Evolutionary conservation across 257 asterid genomes (phyloP).

Genomic region (Petrea volubilis): DNA sequence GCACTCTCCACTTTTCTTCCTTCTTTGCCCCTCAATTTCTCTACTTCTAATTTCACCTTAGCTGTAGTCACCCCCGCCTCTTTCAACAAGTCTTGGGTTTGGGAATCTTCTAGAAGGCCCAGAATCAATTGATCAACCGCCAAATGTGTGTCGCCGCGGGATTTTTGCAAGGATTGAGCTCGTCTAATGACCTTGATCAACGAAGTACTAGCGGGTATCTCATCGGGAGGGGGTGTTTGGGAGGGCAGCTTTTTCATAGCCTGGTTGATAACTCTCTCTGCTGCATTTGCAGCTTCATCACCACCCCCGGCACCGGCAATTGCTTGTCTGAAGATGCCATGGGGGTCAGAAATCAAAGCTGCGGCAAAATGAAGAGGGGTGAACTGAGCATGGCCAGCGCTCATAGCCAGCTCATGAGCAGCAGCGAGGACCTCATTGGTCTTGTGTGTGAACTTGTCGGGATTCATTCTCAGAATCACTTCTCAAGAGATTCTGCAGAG

Average conservation of each 20-base stretch:
- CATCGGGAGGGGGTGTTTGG: slow-evolving; percentile 60
- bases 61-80: slow-evolving; percentile 51
- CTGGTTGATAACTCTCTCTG: slow-evolving; percentile 51
- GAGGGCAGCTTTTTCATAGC: slow-evolving; percentile 59
- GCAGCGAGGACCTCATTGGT: slow-evolving; percentile 63
- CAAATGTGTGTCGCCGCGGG: slow-evolving; percentile 57
- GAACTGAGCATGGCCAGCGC: slow-evolving; percentile 64
- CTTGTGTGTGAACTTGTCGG: slow-evolving; percentile 76
- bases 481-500: slow-evolving; percentile 10
- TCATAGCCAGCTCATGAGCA: slow-evolving; percentile 66
- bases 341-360: slow-evolving; percentile 44
- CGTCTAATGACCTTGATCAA: slow-evolving; percentile 61
- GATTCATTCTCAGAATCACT: slow-evolving; percentile 46
- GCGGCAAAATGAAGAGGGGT: slow-evolving; percentile 69
- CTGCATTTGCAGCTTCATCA: slow-evolving; percentile 51
- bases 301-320: slow-evolving; percentile 50
- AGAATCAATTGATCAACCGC: slow-evolving; percentile 67
- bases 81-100: slow-evolving; percentile 49
- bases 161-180: slow-evolving; percentile 60
- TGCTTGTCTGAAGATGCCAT: slow-evolving; percentile 67
- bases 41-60: slow-evolving; percentile 62
- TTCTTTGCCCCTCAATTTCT: slow-evolving; percentile 59
- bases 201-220: slow-evolving; percentile 63
- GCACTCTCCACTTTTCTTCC: slow-evolving; percentile 75
- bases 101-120: slow-evolving; percentile 69